Conservation (phyloP, 805 yeast species). For the Priceomyces carsonii region DNA sequence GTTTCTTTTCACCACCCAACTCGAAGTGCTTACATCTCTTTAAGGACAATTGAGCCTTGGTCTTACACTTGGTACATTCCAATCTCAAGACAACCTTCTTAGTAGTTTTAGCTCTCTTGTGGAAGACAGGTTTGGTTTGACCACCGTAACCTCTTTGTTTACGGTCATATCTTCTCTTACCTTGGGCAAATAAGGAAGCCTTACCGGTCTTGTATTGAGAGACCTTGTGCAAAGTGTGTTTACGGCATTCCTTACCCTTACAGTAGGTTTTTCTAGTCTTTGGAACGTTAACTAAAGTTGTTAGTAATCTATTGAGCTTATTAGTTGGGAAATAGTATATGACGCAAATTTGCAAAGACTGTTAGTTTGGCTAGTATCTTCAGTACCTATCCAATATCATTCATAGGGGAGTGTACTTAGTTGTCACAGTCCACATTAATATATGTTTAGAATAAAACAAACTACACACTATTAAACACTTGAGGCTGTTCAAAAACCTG, state of each 20-base stretch:
- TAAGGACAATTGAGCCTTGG: constrained; percentile 95
- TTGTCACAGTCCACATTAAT: no score
- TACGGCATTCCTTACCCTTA: constrained; percentile 98
- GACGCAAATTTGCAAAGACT: no score
- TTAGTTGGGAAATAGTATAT: no score
- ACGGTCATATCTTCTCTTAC: constrained; percentile 99
- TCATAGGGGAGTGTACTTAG: no score
- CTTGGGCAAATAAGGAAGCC: constrained; percentile 99
- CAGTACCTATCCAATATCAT: no score
- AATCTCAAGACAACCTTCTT: constrained; percentile 99
- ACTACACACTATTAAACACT: no score
- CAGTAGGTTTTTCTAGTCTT: constrained; percentile 99
- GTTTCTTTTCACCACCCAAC: constrained; percentile 99
- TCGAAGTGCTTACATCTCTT: constrained; percentile 99
- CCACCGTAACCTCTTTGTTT: constrained; percentile 99
- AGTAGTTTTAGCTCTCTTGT: constrained; percentile 99
- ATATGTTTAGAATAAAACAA: no score
- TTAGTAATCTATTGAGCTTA: constrained; percentile 20
- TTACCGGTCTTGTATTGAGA: constrained; percentile 99
- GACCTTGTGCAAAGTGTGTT: constrained; percentile 99
- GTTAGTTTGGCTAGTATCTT: no score
- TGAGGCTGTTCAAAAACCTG: no score
- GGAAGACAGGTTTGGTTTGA: constrained; percentile 99
- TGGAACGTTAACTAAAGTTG: constrained; percentile 92
- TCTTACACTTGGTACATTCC: constrained; percentile 98